phyloP scores from a whole-genome alignment of 1,139 yeast species.

The Starmera stellimalicola region DNA sequence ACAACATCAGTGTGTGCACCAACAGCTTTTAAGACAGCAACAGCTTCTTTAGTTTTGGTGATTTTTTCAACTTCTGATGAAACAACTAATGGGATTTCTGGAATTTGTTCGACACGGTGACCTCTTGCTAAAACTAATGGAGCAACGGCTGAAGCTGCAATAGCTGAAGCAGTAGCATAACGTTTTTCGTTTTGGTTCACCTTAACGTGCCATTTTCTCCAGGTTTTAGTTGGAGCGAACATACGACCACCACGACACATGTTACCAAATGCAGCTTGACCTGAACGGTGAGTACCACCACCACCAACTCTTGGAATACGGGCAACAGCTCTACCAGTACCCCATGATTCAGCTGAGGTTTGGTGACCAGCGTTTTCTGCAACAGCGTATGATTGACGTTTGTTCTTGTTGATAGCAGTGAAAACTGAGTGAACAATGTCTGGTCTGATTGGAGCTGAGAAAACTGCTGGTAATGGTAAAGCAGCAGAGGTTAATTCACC shows the following conservation, averaged over 20 bases:
- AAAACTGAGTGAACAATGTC: constrained; percentile 98
- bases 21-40: constrained; percentile 94
- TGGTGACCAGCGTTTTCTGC: constrained; percentile 99
- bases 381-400: constrained; percentile 99
- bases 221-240: constrained; percentile 99
- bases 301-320: constrained; percentile 99
- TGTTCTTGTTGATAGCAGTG: constrained; percentile 98
- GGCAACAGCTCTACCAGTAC: constrained; percentile 99
- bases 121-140: constrained; percentile 99
- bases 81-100: constrained; percentile 98
- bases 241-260: constrained; percentile 99
- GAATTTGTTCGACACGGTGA: constrained; percentile 98
- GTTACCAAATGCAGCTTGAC: constrained; percentile 99
- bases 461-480: constrained; percentile 95
- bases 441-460: constrained; percentile 99
- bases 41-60: constrained; percentile 97
- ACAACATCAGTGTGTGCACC: constrained; percentile 99
- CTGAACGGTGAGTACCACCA: constrained; percentile 99
- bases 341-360: constrained; percentile 99
- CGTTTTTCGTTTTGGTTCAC: constrained; percentile 99
- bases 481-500: constrained; percentile 84
- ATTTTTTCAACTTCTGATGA: constrained; percentile 88
- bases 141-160: constrained; percentile 98
- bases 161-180: constrained; percentile 99
- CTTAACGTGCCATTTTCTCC: constrained; percentile 99